A percentile compares a stretch with the other conserved stretches of the same genome.
Evolutionary conservation across 805 yeast species (phyloP).

Genomic region (Candida multigemmis): DNA sequence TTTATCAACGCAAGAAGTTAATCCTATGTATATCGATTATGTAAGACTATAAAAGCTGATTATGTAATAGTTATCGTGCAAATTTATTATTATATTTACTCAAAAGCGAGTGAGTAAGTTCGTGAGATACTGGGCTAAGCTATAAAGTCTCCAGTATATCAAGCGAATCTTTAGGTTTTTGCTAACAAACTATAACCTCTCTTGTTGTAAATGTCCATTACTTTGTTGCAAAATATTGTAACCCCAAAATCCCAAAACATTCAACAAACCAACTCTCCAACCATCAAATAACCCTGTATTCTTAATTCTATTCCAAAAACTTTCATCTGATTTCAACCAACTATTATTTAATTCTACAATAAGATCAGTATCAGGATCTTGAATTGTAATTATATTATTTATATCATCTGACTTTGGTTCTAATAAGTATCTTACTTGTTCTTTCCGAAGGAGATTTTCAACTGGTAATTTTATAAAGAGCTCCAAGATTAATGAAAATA

Average conservation of each 20-base stretch:
- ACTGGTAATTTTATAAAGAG: slow-evolving; percentile 74
- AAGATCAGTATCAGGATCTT: slow-evolving; percentile 35
- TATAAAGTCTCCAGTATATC: too few relatives aligned
- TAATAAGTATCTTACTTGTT: slow-evolving; percentile 64
- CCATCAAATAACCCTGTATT: slow-evolving; percentile 58
- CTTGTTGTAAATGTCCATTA: slow-evolving; percentile 30
- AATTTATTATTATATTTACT: too few relatives aligned
- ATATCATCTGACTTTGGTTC: slow-evolving; percentile 30
- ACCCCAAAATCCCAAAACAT: slow-evolving; percentile 80
- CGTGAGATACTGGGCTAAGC: too few relatives aligned
- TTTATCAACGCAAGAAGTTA: too few relatives aligned
- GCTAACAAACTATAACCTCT: slow-evolving; percentile 16
- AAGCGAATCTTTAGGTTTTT: too few relatives aligned
- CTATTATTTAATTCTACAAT: slow-evolving; percentile 46
- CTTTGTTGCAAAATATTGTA: slow-evolving; percentile 46
- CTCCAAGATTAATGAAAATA: slow-evolving; percentile 57
- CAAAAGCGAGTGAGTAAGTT: too few relatives aligned
- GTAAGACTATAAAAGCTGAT: too few relatives aligned
- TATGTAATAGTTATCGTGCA: too few relatives aligned
- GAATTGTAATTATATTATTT: slow-evolving; percentile 31
- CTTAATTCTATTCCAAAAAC: slow-evolving; percentile 28
- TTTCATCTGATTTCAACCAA: slow-evolving; percentile 20
- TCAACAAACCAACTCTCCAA: slow-evolving; percentile 81
- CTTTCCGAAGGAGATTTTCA: slow-evolving; percentile 77
- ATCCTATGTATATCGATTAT: too few relatives aligned